Evolutionary conservation across 2,329 filamentous ascomycete genomes (phyloP).

Genomic region (Fusarium annulatum): DNA sequence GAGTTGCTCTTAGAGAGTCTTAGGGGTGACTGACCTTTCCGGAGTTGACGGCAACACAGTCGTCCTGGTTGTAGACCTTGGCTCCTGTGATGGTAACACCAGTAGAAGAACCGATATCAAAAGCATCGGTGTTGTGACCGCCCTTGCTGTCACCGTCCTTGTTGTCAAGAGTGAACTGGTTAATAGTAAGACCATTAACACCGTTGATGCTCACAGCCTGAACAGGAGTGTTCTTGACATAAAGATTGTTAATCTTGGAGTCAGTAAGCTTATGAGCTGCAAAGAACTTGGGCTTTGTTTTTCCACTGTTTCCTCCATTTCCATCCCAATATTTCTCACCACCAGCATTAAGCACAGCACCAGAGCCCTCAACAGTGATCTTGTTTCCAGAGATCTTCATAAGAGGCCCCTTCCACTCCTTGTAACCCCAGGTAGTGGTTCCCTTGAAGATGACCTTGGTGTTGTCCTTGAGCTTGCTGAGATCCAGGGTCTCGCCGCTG

Average conservation of each 20-base stretch:
- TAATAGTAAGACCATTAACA: slow-evolving; percentile 50
- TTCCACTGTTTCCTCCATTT: slow-evolving; percentile 32
- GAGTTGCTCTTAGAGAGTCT: rapidly evolving
- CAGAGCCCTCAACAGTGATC: slow-evolving; percentile 40
- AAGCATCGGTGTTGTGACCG: slow-evolving; percentile 68
- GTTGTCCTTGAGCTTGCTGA: slow-evolving; percentile 34
- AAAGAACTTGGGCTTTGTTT: slow-evolving; percentile 42
- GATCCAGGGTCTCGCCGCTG: slow-evolving; percentile 34
- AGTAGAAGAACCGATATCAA: slow-evolving; percentile 64
- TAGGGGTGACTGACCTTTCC: slow-evolving; percentile 43
- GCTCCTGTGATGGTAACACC: slow-evolving; percentile 63
- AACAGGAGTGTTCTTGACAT: slow-evolving; percentile 56
- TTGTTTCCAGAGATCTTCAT: slow-evolving; percentile 34
- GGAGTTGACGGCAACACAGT: slow-evolving; percentile 68
- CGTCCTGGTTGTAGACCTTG: slow-evolving; percentile 69
- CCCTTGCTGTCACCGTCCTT: slow-evolving; percentile 49
- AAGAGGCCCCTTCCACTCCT: slow-evolving; percentile 41
- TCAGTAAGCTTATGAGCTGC: slow-evolving; percentile 37
- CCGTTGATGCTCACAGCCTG: slow-evolving; percentile 55
- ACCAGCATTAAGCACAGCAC: slow-evolving; percentile 34
- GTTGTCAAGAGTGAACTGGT: slow-evolving; percentile 54
- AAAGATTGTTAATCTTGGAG: slow-evolving; percentile 51
- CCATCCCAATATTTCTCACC: slow-evolving; percentile 41
- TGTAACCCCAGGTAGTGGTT: slow-evolving; percentile 39
- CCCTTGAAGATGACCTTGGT: slow-evolving; percentile 42